These are phyloP conservation scores for Mycosphaerella arachidis DNA, from an alignment of 2,329 filamentous ascomycete genomes.

Conservation along the genomic window DNA sequence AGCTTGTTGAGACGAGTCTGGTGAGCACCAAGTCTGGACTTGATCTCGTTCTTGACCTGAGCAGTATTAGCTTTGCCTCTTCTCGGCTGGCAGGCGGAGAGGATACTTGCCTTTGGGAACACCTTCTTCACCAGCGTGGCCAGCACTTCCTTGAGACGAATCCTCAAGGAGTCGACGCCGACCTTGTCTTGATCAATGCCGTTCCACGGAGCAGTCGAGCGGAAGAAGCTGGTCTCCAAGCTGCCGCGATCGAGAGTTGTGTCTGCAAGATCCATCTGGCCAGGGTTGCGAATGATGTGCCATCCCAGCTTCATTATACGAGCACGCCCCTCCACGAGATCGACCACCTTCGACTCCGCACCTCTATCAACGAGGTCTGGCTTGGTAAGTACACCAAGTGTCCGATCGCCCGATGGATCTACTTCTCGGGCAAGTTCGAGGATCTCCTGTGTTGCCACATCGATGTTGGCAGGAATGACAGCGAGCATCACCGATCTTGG, in stretches of 20 bases:
- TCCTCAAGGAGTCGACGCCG: conserved; percentile 40
- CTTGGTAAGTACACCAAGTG: conserved; percentile 38
- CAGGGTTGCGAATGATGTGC: conserved; percentile 32
- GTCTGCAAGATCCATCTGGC: conserved; percentile 25
- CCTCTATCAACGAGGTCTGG: conserved; percentile 33
- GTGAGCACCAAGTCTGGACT: conserved; percentile 23
- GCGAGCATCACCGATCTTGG: conserved; percentile 40
- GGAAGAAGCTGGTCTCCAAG: conserved; percentile 37
- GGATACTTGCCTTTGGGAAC: conserved; percentile 40
- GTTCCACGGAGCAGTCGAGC: conserved; percentile 34
- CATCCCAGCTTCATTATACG: conserved; percentile 31
- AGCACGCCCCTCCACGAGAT: conserved; percentile 26
- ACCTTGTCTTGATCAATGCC: conserved; percentile 35
- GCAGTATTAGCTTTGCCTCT: neutral
- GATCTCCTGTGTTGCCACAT: conserved; percentile 46
- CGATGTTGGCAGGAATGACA: conserved; percentile 42
- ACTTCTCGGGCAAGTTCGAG: conserved; percentile 37
- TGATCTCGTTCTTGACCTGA: conserved; percentile 35
- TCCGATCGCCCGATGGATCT: conserved; percentile 33
- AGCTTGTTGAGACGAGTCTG: conserved; percentile 40
- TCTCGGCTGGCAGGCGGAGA: neutral
- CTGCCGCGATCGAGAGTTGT: conserved; percentile 8
- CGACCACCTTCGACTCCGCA: conserved; percentile 22
- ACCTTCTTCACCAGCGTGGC: conserved; percentile 41
- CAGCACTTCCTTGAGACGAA: conserved; percentile 41